Base-by-base conservation (phyloP, 2,329 filamentous ascomycete species). In the Cytospora mali region DNA sequence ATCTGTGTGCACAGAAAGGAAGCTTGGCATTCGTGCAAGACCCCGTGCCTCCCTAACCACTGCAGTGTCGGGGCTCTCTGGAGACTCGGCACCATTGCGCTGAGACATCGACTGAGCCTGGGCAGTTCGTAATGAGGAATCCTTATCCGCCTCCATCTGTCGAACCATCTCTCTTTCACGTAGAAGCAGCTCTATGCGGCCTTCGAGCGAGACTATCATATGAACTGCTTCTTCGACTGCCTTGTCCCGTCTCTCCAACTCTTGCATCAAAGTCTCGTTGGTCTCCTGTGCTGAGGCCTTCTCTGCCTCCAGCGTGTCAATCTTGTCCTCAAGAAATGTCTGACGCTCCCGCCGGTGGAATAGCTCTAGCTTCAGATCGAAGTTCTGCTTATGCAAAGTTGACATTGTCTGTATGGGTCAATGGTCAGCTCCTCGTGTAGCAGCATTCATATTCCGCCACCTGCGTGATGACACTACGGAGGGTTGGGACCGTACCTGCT, bases 291-390 rank as follows among this genome's bases (percentile, higher is more conserved):
- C 73, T 70, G 84, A 82, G 4, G 73, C 74, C 65, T 83, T 81
- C 58, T 86, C 80, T 9, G 74, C 72, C 65, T 86, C 83, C 21
- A 90, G 75, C 5, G 72, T 73, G 42, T 86, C 81, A n/a, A 88
- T 68, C 48, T 80, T 79, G 35, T 82, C 79, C 69, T 91, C 87
- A 35, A 91, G 69, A 25, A 76, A 77, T 10, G 79, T 80, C 69
- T 89, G 87, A 58, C 83, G 81, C 73, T 92, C 84, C 29, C 89
- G 81, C 7, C 88, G 82, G 70, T 92, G 88, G 68, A 84, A 90
- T 1, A 92, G 74, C 71, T 92, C 88, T 33, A 92, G 78, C 73
- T 92, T 92, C 49, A 92, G 79, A 67, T 91, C 88, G 68, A 92
- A 92, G 69, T 92, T 92, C 74, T 91, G 85, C 71, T 92, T 92